Conservation (phyloP, 148 eudicot species). For the Camellia granthamiana region DNA sequence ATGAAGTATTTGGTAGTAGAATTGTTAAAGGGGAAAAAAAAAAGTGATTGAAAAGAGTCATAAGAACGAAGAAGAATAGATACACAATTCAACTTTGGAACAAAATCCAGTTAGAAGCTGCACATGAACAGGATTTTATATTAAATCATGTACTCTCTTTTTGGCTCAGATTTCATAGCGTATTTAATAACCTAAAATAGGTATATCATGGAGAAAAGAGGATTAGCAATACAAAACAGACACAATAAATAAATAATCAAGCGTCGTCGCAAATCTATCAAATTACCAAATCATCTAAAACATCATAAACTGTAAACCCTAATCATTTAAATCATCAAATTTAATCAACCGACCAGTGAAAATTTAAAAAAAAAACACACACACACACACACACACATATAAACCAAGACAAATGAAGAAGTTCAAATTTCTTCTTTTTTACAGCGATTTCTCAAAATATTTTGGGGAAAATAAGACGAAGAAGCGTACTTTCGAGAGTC, state of each 20-base stretch:
- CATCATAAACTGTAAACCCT: background rate
- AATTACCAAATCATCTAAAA: background rate
- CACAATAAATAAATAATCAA: background rate
- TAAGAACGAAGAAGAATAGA: background rate
- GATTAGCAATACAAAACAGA: background rate
- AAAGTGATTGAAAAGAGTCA: background rate
- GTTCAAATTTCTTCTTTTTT: too few species aligned
- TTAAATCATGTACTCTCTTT: too few species aligned
- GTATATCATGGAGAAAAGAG: background rate
- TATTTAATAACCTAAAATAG: too few species aligned
- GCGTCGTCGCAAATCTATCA: background rate
- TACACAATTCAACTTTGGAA: background rate
- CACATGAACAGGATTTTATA: background rate
- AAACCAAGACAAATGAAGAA: background rate
- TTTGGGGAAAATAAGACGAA: background rate
- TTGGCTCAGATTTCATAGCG: too few species aligned
- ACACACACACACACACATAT: too few species aligned
- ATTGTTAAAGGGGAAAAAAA: too few species aligned
- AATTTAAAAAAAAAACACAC: too few species aligned
- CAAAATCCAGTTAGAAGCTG: background rate
- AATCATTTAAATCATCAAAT: background rate
- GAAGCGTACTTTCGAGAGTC: conserved; percentile 44
- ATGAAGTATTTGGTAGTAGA: background rate
- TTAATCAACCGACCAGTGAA: background rate
- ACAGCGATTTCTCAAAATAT: background rate